These are phyloP conservation scores for Eragrostis nindensis DNA, from an alignment of 176 grass and related monocot genomes.

Conservation along the genomic window DNA sequence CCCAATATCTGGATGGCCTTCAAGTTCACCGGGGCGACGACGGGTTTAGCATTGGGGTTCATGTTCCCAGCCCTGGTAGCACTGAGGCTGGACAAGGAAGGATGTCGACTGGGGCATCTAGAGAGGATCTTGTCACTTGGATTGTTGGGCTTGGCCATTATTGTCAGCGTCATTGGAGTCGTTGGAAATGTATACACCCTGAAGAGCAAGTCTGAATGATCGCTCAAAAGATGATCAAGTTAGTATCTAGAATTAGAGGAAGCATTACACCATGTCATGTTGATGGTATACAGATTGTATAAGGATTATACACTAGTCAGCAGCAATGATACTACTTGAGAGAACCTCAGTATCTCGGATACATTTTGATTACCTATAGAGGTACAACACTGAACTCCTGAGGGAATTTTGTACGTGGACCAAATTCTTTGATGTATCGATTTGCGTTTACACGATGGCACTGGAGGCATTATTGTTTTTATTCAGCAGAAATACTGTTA, in stretches of 20 bases:
- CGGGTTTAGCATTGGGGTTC: constrained; percentile 84
- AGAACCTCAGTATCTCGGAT: constrained; percentile 34
- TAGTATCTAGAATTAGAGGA: constrained; percentile 30
- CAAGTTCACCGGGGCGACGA: constrained; percentile 93
- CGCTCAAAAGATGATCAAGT: constrained; percentile 6
- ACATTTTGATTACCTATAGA: constrained; percentile 31
- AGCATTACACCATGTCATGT: constrained; percentile 13
- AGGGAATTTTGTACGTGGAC: constrained; percentile 32
- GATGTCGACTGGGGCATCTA: constrained; percentile 51
- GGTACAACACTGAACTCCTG: background rate
- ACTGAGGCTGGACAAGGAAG: constrained; percentile 74
- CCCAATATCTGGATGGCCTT: constrained; percentile 99
- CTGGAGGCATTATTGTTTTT: constrained; percentile 18
- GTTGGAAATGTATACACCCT: constrained; percentile 85
- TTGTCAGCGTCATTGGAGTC: constrained; percentile 73
- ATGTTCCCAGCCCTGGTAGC: constrained; percentile 86
- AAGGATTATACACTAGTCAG: constrained; percentile 41
- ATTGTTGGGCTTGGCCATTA: constrained; percentile 70
- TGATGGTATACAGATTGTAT: constrained; percentile 23
- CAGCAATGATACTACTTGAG: constrained; percentile 23
- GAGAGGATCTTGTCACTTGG: constrained; percentile 62
- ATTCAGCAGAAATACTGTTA: background rate
- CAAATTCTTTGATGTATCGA: constrained; percentile 40
- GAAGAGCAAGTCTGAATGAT: constrained; percentile 69
- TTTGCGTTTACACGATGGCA: background rate